Conservation (phyloP, 257 asterid species). For the Avicennia marina region DNA sequence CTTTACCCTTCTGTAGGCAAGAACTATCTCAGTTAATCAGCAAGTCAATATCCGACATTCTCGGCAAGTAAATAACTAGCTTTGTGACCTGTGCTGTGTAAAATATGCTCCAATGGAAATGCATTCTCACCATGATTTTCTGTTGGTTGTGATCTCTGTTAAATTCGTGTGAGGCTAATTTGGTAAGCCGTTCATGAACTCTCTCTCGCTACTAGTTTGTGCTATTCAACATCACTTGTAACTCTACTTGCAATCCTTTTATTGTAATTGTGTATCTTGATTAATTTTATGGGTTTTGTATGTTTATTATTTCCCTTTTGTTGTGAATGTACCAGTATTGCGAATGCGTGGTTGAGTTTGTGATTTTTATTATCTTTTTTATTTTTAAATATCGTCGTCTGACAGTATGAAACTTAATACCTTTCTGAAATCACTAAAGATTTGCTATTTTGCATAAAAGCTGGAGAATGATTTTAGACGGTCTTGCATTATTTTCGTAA, state of each 20-base stretch:
- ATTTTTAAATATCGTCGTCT: too few species aligned
- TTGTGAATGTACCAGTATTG: neutral
- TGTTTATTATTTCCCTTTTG: neutral
- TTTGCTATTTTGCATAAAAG: neutral
- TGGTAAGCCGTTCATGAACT: too few species aligned
- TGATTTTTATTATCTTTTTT: slow-evolving; percentile 6
- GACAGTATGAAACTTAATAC: neutral
- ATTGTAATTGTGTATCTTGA: slow-evolving; percentile 6
- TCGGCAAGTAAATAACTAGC: slow-evolving; percentile 66
- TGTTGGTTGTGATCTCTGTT: slow-evolving; percentile 9
- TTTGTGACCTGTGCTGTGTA: too few species aligned
- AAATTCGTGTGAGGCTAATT: too few species aligned
- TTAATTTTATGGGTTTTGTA: slow-evolving; percentile 10
- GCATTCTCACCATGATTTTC: too few species aligned
- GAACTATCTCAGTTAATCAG: slow-evolving; percentile 51
- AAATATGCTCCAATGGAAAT: too few species aligned
- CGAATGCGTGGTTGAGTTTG: neutral
- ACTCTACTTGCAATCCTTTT: slow-evolving; percentile 5
- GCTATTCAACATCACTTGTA: neutral
- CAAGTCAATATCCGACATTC: slow-evolving; percentile 52
- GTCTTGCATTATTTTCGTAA: neutral
- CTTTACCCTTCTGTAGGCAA: slow-evolving; percentile 55
- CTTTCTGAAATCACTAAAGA: slow-evolving; percentile 4
- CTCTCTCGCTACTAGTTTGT: too few species aligned
- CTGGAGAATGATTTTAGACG: neutral